phyloP scores from a whole-genome alignment of 768 basidiomycete species.

The Podaxis sp. region DNA sequence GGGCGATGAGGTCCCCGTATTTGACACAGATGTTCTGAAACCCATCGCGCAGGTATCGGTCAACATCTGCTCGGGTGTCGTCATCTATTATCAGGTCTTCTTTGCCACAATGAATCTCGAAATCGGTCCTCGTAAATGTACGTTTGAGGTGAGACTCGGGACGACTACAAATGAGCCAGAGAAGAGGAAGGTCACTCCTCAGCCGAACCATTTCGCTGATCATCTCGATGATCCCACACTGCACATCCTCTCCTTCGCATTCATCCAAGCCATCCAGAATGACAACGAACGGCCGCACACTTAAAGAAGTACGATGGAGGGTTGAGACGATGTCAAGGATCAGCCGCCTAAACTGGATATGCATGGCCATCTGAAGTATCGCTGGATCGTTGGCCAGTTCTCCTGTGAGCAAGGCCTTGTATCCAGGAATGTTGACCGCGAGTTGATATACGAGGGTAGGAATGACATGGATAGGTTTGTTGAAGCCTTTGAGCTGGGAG shows the following conservation, averaged over 20 bases:
- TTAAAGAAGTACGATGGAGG: too few species aligned
- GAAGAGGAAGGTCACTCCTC: not conserved
- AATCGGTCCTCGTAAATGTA: too few species aligned
- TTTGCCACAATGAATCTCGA: not conserved
- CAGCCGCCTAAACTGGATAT: not conserved
- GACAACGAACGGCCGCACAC: too few species aligned
- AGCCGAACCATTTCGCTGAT: not conserved
- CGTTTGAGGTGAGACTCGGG: too few species aligned
- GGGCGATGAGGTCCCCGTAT: too few species aligned
- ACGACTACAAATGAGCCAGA: not conserved
- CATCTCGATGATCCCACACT: too few species aligned
- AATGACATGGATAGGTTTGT: not conserved
- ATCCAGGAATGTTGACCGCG: not conserved
- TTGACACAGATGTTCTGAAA: too few species aligned
- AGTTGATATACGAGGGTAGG: not conserved
- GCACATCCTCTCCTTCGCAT: too few species aligned
- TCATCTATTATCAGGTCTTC: not conserved
- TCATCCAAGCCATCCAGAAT: too few species aligned
- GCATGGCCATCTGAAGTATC: too few species aligned
- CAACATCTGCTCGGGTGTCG: not conserved
- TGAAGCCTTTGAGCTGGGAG: not conserved
- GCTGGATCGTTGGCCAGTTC: too few species aligned
- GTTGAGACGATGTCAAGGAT: not conserved
- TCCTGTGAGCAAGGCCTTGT: not conserved
- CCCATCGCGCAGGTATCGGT: too few species aligned